A percentile compares a stretch with the other conserved stretches of the same genome.
These are phyloP conservation scores for Phyllosticta citribraziliensis DNA, from an alignment of 2,329 filamentous ascomycete genomes.

Conservation along the genomic window DNA sequence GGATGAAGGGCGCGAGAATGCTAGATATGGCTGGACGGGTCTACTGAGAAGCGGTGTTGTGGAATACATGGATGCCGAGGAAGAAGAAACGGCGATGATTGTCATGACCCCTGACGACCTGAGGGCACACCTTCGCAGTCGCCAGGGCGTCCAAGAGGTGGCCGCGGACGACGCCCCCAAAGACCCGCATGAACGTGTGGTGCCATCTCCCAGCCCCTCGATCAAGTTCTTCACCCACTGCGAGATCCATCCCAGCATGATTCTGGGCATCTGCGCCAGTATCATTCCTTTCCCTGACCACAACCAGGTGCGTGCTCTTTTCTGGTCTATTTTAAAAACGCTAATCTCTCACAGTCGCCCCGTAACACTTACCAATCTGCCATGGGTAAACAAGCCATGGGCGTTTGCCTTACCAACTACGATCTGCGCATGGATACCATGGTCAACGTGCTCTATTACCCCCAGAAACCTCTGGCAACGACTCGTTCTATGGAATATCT, in stretches of 20 bases:
- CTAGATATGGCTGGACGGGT: constrained; percentile 79
- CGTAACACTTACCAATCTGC: constrained; percentile 99
- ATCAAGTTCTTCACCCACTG: constrained; percentile 96
- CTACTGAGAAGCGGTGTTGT: constrained; percentile 77
- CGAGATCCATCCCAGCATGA: constrained; percentile 99
- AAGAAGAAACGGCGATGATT: constrained; percentile 98
- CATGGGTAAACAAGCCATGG: constrained; percentile 99
- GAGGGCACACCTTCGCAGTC: constrained; percentile 43
- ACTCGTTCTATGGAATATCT: constrained; percentile 98
- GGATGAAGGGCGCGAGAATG: constrained; percentile 46
- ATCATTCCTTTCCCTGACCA: constrained; percentile 99
- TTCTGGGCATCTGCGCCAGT: constrained; percentile 93
- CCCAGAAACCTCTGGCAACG: constrained; percentile 91
- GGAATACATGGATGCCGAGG: constrained; percentile 94
- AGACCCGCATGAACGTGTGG: constrained; percentile 77
- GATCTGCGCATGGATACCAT: constrained; percentile 97
- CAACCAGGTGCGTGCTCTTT: constrained; percentile 55
- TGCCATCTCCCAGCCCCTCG: constrained; percentile 75
- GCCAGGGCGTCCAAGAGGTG: neutral
- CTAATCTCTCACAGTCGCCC: constrained; percentile 54
- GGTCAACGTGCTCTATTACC: constrained; percentile 98
- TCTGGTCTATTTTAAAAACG: neutral
- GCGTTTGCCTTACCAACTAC: constrained; percentile 96
- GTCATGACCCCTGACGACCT: constrained; percentile 97
- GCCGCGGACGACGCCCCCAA: constrained; percentile 20